Evolutionary conservation across 2,329 filamentous ascomycete genomes (phyloP).

Genomic region (Aspergillus sp.): DNA sequence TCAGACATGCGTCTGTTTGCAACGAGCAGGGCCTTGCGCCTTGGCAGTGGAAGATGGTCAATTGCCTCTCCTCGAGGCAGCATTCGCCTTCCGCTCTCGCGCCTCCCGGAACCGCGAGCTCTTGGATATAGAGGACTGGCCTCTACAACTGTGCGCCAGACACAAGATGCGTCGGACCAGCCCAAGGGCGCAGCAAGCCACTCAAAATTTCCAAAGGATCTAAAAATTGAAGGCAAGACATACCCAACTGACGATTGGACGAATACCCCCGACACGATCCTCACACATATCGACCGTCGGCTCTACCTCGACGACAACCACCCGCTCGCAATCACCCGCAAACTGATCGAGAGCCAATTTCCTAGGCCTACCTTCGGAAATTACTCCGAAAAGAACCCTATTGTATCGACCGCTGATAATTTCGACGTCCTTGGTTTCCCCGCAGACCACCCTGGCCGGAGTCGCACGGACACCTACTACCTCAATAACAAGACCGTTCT

Average conservation of each 20-base stretch:
- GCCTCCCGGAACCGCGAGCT: slow-evolving; percentile 17
- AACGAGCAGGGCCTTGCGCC: slow-evolving; percentile 40
- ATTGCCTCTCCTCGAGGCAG: slow-evolving; percentile 25
- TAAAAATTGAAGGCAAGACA: slow-evolving; percentile 62
- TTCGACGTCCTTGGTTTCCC: slow-evolving; percentile 97
- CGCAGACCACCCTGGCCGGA: slow-evolving; percentile 80
- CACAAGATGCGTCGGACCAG: slow-evolving; percentile 17
- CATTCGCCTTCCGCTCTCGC: slow-evolving; percentile 22
- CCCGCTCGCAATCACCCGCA: slow-evolving; percentile 83
- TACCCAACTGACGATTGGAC: slow-evolving; percentile 78
- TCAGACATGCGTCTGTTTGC: slow-evolving; percentile 39
- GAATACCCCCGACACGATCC: slow-evolving; percentile 76
- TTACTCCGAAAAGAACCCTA: slow-evolving; percentile 76
- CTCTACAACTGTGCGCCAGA: slow-evolving; percentile 31
- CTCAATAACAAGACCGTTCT: slow-evolving; percentile 80
- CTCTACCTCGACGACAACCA: slow-evolving; percentile 92
- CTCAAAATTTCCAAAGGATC: slow-evolving; percentile 23
- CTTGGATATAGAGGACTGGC: slow-evolving; percentile 30
- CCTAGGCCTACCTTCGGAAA: slow-evolving; percentile 69
- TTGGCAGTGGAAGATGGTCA: slow-evolving; percentile 35
- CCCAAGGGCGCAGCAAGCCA: slow-evolving; percentile 3
- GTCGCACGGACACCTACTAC: slow-evolving; percentile 92
- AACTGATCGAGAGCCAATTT: slow-evolving; percentile 90
- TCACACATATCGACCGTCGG: slow-evolving; percentile 69
- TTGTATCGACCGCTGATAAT: slow-evolving; percentile 83